Evolutionary conservation across 164 flowering plant genomes (phyloP), one percentile per base, ranked within the genome.

Genomic region (Annona cherimola): DNA sequence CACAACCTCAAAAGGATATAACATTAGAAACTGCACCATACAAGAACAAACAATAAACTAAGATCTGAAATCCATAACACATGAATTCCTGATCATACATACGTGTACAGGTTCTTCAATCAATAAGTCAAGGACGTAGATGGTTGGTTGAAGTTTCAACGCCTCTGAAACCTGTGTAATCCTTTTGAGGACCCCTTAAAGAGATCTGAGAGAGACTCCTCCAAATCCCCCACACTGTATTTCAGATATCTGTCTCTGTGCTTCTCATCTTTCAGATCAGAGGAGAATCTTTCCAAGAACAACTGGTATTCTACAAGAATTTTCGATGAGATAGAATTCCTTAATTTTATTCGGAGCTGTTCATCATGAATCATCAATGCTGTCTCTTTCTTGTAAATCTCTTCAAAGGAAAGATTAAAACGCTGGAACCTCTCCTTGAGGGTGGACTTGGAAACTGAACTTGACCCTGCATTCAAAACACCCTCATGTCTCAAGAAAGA

Each of bases 351-450:
- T 2, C 91, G 84, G 64, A 93, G 89, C 75, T 82, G 84, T 61
- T 12, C 57, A 79, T 90, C 87, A 2, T 83, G 79, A 69, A 91
- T 77, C 46, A 81, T 1, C 98, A 94, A 90, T 5, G 80, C 81
- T 1, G 96, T 85, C 72, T 93, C 96, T 42, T 71, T 74, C 79
- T 76, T 87, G 80, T 93, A 89, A 35, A 89, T 82, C 59, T 93
- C 96, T 71, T 90, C 98, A 67, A 93, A 90, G 0, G 88, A 84
- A 7, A 77, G 72, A 74, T 85, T 81, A 46, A 93, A 90, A 71
- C 73, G 78, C 71, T 81, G 77, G 26, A 91, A 75, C 71, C 91
- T 83, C 66, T 91, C 95, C 70, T 84, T 89, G 19, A 86, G 80
- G 40, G 78, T 76, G 1, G 81, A 69, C 77, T 74, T 87, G 12